Conservation (phyloP, 805 yeast species). For the Yamadazyma phyllophila region DNA sequence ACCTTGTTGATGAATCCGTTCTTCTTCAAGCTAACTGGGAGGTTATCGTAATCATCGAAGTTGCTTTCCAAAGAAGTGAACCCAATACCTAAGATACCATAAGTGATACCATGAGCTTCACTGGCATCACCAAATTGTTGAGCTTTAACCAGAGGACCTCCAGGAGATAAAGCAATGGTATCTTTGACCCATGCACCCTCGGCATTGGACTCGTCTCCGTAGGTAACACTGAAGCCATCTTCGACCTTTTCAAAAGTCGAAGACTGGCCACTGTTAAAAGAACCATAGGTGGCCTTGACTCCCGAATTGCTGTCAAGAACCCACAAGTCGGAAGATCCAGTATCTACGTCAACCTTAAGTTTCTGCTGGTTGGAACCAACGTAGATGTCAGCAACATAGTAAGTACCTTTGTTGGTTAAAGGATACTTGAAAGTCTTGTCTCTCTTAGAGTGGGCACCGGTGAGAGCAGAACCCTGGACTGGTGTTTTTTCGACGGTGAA, state of each 20-base stretch:
- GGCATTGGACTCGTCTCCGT: conserved; percentile 49
- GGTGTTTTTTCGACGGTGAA: conserved; percentile 9
- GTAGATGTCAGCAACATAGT: conserved; percentile 13
- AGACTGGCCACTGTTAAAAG: conserved; percentile 34
- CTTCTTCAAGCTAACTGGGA: conserved; percentile 32
- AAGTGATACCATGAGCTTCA: not conserved
- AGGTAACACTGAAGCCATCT: conserved; percentile 37
- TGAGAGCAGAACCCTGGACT: not conserved
- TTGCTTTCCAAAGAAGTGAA: conserved; percentile 11
- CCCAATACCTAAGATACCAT: conserved; percentile 22
- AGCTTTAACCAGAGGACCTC: conserved; percentile 11
- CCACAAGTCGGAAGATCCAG: conserved; percentile 33
- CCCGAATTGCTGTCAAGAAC: conserved; percentile 14
- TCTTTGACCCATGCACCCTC: conserved; percentile 19
- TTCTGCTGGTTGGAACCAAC: conserved; percentile 24
- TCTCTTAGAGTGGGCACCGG: not conserved
- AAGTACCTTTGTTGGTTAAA: conserved; percentile 7
- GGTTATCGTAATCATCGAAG: conserved; percentile 24
- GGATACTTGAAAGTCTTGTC: conserved; percentile 3
- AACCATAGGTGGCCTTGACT: conserved; percentile 26
- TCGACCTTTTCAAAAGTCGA: conserved; percentile 30
- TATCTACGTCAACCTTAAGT: conserved; percentile 22
- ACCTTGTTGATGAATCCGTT: conserved; percentile 33
- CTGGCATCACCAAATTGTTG: conserved; percentile 18
- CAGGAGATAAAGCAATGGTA: conserved; percentile 12